Evolutionary conservation across 1,139 yeast genomes (phyloP).

Genomic region (Entelexis paramagnoliae): DNA sequence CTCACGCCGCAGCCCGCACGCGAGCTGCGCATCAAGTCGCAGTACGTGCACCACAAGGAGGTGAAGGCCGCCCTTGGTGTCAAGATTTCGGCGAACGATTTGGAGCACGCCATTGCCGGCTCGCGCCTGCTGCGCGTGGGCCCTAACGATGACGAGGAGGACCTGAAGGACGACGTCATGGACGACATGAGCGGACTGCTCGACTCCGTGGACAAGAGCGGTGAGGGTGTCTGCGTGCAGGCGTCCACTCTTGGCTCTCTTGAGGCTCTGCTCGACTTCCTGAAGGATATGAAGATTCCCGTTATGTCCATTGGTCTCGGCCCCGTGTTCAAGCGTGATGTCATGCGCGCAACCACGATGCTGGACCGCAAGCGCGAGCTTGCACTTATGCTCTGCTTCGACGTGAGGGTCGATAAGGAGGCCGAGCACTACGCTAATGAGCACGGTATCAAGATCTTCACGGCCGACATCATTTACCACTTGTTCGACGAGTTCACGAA

Average conservation of each 20-base stretch:
- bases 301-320: constrained; percentile 98
- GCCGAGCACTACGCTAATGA: constrained; percentile 97
- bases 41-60: constrained; percentile 89
- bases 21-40: constrained; percentile 90
- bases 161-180: constrained; percentile 96
- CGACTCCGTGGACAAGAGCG: constrained; percentile 88
- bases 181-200: constrained; percentile 91
- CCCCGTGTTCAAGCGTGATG: constrained; percentile 95
- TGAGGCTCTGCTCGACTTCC: constrained; percentile 92
- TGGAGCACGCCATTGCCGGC: constrained; percentile 98
- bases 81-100: constrained; percentile 92
- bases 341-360: constrained; percentile 95
- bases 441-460: constrained; percentile 81
- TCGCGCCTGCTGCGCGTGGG: constrained; percentile 91
- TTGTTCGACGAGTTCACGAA: constrained; percentile 91
- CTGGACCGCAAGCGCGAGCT: constrained; percentile 89
- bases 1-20: constrained; percentile 96
- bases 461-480: constrained; percentile 93
- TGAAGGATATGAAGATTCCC: constrained; percentile 97
- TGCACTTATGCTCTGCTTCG: constrained; percentile 97
- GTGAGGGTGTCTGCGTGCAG: constrained; percentile 96
- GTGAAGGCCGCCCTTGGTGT: constrained; percentile 99
- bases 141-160: constrained; percentile 96
- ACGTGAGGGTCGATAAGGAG: constrained; percentile 91
- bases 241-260: constrained; percentile 96